A percentile compares a stretch with the other conserved stretches of the same genome.
These are phyloP conservation scores for Theileria orientalis DNA, from an alignment of 169 alveolate species.

Conservation along the genomic window DNA sequence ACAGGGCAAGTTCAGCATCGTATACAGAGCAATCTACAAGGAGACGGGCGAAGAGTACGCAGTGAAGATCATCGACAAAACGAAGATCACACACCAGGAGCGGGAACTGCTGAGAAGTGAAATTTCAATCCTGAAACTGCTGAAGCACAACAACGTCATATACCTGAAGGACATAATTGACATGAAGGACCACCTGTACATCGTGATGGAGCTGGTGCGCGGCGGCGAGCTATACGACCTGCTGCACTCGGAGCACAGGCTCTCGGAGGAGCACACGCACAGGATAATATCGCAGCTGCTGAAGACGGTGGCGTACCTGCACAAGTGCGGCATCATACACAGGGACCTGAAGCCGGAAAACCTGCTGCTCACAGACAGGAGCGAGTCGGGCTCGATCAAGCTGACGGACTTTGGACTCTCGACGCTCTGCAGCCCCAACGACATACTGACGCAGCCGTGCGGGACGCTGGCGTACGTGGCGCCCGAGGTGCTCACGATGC, in stretches of 20 bases:
- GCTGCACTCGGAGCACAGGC: conserved; percentile 62
- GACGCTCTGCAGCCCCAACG: conserved; percentile 85
- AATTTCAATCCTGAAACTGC: conserved; percentile 80
- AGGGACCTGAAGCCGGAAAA: too few relatives aligned
- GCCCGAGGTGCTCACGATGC: conserved; percentile 87
- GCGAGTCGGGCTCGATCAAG: conserved; percentile 88
- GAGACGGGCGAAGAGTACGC: conserved; percentile 80
- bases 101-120: conserved; percentile 83
- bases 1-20: conserved; percentile 84
- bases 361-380: conserved; percentile 87
- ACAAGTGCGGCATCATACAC: conserved; percentile 91
- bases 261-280: conserved; percentile 80
- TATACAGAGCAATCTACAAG: conserved; percentile 77
- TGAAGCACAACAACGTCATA: conserved; percentile 85
- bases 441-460: conserved; percentile 85
- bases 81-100: conserved; percentile 75
- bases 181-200: conserved; percentile 79
- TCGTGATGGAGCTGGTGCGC: conserved; percentile 85
- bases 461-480: conserved; percentile 91
- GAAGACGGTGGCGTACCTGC: conserved; percentile 91
- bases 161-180: conserved; percentile 83
- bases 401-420: conserved; percentile 94
- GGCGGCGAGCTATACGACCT: conserved; percentile 87
- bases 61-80: conserved; percentile 83
- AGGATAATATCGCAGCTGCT: conserved; percentile 87